Base-by-base conservation (phyloP, 495 filamentous ascomycete genomes). In the Cairneyella variabilis region DNA sequence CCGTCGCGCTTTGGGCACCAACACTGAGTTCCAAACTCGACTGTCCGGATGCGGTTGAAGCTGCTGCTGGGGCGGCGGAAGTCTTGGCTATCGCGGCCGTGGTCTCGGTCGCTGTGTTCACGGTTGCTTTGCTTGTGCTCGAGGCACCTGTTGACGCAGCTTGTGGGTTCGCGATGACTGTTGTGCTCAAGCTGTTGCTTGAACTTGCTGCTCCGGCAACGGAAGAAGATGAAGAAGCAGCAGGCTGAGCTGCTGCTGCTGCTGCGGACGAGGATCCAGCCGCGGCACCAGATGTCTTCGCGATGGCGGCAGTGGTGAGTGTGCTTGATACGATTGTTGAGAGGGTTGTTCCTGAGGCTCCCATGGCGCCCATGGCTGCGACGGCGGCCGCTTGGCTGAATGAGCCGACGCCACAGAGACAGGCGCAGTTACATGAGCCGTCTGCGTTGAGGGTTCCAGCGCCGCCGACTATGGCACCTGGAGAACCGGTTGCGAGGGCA, bases 371-470 rank as follows among this genome's bases (percentile, higher is more conserved):
- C 8, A 28, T 39, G 5, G 54, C 40, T 11, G 54, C 21, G 9
- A 46, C 25, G 6, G 45, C 40, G 23, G 16, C 41, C 12, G 18
- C 28, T 3, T 36, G 25, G n/a, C 82, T 78, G 70, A 83, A 85
- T 20, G 65, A 67, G 32, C 69, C 76, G 39, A 68, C 64, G 34
- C 73, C 74, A 67, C 83, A 86, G 36, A 76, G 66, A 57, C 83
- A 84, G 11, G 76, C 70, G 62, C 83, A 86, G 22, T 73, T 60
- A 67, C 83, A 85, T 38, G 69, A 40, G 43, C 59, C 56, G 32
- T 62, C 51, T 41, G 66, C 56, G 26, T 63, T 59, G 26, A 67
- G 61, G 49, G 66, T 66, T 53, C 58, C 63, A 28, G 63, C 48
- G 20, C 64, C 63, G 17, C 44, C 57, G 20, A 66, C 61, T 18